Conservation (phyloP, 192 early-diverging fungal genomes). For the Umbelopsis sp. region DNA sequence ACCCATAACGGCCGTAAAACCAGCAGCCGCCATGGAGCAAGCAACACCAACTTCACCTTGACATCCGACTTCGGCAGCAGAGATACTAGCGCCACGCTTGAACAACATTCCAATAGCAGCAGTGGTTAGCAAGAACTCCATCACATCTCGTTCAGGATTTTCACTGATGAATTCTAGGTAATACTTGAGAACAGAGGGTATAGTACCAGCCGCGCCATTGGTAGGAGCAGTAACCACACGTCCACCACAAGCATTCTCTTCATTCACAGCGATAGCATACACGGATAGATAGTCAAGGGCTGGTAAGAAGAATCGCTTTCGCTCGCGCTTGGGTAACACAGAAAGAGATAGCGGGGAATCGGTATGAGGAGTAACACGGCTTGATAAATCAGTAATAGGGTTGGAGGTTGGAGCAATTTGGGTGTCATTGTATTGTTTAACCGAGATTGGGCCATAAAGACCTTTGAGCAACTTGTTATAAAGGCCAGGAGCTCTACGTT, state of each 20-base stretch:
- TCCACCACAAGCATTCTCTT: slow-evolving; percentile 84
- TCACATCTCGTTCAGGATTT: slow-evolving; percentile 79
- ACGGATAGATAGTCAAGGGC: slow-evolving; percentile 90
- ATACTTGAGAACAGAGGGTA: slow-evolving; percentile 94
- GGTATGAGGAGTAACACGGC: slow-evolving; percentile 3
- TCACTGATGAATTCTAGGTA: slow-evolving; percentile 94
- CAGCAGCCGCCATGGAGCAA: slow-evolving; percentile 95
- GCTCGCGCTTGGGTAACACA: slow-evolving; percentile 44
- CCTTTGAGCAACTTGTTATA: slow-evolving; percentile 86
- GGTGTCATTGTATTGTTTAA: slow-evolving; percentile 33
- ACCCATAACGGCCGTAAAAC: slow-evolving; percentile 96
- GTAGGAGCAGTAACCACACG: slow-evolving; percentile 94
- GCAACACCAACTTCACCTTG: slow-evolving; percentile 98
- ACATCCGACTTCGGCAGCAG: slow-evolving; percentile 95
- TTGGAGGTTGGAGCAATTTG: slow-evolving; percentile 31
- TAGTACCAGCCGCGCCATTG: slow-evolving; percentile 93
- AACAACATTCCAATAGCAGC: slow-evolving; percentile 96
- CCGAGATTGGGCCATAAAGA: slow-evolving; percentile 52
- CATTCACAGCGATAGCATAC: slow-evolving; percentile 96
- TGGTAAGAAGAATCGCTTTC: slow-evolving; percentile 67
- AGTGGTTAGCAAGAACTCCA: slow-evolving; percentile 91
- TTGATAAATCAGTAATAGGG: not conserved
- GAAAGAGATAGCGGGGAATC: slow-evolving; percentile 28
- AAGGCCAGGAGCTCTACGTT: slow-evolving; percentile 83
- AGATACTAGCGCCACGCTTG: slow-evolving; percentile 93